Percentiles rank a stretch among this genome's conserved stretches.
These are phyloP conservation scores for Hypoxylon sp. DNA, from an alignment of 2,329 filamentous ascomycete genomes.

Conservation along the genomic window DNA sequence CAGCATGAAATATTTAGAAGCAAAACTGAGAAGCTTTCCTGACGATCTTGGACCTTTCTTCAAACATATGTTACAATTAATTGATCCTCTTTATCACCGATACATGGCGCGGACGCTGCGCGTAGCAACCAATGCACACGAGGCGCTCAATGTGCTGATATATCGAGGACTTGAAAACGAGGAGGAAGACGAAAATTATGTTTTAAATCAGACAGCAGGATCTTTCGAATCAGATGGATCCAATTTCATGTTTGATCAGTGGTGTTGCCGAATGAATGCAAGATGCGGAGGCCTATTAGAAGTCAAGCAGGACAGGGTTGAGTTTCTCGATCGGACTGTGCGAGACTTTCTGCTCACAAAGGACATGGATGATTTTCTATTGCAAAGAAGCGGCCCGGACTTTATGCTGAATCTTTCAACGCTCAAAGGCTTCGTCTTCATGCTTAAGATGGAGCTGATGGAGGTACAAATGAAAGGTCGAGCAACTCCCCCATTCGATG, in stretches of 20 bases:
- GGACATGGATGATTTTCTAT: neutral
- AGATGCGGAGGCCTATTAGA: neutral
- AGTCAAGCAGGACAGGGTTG: neutral
- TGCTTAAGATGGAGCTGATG: no score
- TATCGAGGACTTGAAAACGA: neutral
- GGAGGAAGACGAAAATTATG: no score
- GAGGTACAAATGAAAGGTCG: no score
- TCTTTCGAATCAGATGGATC: no score
- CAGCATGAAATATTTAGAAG: neutral
- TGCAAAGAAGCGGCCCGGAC: neutral
- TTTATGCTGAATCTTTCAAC: no score
- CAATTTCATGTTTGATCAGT: no score
- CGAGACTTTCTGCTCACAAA: neutral
- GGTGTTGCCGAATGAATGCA: no score
- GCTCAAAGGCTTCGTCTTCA: neutral
- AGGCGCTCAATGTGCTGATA: neutral
- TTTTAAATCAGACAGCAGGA: no score
- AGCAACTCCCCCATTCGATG: no score
- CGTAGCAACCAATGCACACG: neutral
- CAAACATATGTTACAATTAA: neutral
- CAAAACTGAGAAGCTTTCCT: neutral
- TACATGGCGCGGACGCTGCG: neutral
- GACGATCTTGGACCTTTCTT: neutral
- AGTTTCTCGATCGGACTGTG: neutral
- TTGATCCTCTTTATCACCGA: neutral